These are phyloP conservation scores for Tetratostichococcus sp. DNA, from an alignment of 139 green algal genomes.

Conservation along the genomic window DNA sequence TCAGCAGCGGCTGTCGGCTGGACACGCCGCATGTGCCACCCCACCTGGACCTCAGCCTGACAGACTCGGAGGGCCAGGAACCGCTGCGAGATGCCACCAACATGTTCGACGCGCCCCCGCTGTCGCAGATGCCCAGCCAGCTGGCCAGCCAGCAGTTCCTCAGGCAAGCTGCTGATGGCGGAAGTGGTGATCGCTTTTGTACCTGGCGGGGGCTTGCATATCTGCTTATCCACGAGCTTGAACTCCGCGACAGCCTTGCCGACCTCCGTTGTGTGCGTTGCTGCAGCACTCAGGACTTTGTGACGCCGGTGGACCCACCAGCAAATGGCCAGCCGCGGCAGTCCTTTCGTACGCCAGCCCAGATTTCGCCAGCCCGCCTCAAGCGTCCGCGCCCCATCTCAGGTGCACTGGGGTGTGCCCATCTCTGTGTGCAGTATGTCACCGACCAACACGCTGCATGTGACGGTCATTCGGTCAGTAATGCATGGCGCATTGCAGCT, in stretches of 20 bases:
- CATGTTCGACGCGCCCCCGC: not conserved
- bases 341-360: conserved; percentile 23
- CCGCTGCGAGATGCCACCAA: not conserved
- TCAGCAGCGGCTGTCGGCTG: not conserved
- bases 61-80: not conserved
- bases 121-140: not conserved
- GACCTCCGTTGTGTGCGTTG: too few species aligned
- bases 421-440: too few species aligned
- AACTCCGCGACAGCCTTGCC: too few species aligned
- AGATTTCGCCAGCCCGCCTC: conserved; percentile 32
- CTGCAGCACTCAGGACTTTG: conserved; percentile 48
- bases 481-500: not conserved
- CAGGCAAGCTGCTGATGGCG: not conserved
- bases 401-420: not conserved
- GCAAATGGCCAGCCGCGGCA: conserved; percentile 10
- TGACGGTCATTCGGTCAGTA: too few species aligned
- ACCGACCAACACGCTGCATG: not conserved
- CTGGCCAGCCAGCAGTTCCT: not conserved
- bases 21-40: not conserved
- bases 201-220: too few species aligned
- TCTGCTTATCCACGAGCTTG: too few species aligned
- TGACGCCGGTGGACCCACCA: conserved; percentile 51
- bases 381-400: conserved; percentile 34
- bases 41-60: not conserved
- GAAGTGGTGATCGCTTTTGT: too few species aligned